phyloP scores from a whole-genome alignment of 2,329 filamentous ascomycete genomes.

The Aspergillus candidus region DNA sequence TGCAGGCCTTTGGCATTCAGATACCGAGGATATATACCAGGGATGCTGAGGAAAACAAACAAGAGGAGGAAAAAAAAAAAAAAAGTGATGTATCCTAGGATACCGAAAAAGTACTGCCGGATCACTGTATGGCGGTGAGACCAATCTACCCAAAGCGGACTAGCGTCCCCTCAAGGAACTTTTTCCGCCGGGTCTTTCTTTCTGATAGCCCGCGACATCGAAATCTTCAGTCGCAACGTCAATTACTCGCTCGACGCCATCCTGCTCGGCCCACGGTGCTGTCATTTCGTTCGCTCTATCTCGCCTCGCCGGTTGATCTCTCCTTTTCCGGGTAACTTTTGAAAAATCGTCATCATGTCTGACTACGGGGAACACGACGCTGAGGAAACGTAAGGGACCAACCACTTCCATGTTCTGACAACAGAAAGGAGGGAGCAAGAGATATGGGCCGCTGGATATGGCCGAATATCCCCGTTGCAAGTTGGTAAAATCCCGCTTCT shows the following conservation, averaged over 20 bases:
- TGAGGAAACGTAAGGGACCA: constrained; percentile 49
- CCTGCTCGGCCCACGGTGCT: constrained; percentile 8
- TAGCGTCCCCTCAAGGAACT: constrained; percentile 26
- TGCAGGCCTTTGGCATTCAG: constrained; percentile 3
- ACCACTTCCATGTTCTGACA: constrained; percentile 7
- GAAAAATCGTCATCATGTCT: constrained; percentile 52
- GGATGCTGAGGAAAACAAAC: not conserved
- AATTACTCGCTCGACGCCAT: constrained; percentile 9
- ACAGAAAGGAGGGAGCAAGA: not conserved
- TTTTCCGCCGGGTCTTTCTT: constrained; percentile 32
- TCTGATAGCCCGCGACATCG: constrained; percentile 20
- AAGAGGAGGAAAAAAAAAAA: constrained; percentile 1
- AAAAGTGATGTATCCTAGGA: too few relatives aligned
- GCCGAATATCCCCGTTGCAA: too few relatives aligned
- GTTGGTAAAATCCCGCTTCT: constrained; percentile 11
- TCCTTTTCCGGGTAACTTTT: constrained; percentile 11
- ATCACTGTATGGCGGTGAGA: constrained; percentile 25
- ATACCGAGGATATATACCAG: not conserved
- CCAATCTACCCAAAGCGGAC: constrained; percentile 14
- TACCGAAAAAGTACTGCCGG: not conserved
- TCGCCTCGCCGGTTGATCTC: constrained; percentile 7
- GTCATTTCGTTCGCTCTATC: constrained; percentile 9
- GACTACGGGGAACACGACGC: constrained; percentile 65
- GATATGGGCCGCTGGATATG: not conserved
- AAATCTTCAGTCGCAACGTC: constrained; percentile 17